These are phyloP conservation scores for Diaporthe sp. DNA, from an alignment of 2,329 filamentous ascomycete genomes.

Conservation along the genomic window DNA sequence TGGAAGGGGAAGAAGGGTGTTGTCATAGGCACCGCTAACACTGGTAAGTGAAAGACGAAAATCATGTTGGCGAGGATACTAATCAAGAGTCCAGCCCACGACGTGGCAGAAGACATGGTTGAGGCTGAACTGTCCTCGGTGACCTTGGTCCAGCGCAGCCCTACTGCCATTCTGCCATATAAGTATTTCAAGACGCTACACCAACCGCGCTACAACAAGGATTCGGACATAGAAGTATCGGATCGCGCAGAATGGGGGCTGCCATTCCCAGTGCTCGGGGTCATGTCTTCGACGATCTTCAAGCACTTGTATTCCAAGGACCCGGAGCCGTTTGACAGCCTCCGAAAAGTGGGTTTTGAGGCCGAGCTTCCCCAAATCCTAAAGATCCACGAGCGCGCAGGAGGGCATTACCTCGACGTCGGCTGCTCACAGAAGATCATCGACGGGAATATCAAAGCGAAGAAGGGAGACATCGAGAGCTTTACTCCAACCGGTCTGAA, in stretches of 20 bases:
- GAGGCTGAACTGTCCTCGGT: neutral
- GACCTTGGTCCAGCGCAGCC: slow-evolving; percentile 10
- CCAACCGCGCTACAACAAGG: slow-evolving; percentile 4
- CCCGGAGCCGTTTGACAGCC: neutral
- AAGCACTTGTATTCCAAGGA: neutral
- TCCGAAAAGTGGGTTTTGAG: neutral
- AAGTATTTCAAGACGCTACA: slow-evolving; percentile 1
- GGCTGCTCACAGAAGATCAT: slow-evolving; percentile 67
- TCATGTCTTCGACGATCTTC: neutral
- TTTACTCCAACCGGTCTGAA: slow-evolving; percentile 58
- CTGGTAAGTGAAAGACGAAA: neutral
- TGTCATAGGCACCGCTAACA: slow-evolving; percentile 9
- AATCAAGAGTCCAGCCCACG: neutral
- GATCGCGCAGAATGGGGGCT: slow-evolving; percentile 11
- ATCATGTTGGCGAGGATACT: neutral
- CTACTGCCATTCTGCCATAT: neutral
- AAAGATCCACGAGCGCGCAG: slow-evolving; percentile 60
- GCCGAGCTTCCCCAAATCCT: neutral
- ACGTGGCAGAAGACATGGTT: slow-evolving; percentile 4
- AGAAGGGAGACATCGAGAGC: slow-evolving; percentile 62
- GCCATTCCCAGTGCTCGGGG: neutral
- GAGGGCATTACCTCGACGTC: slow-evolving; percentile 73
- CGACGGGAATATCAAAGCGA: slow-evolving; percentile 69
- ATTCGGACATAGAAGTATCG: neutral
- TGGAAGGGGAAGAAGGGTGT: slow-evolving; percentile 9